These are phyloP conservation scores for Botrytis paeoniae DNA, from an alignment of 2,329 filamentous ascomycete genomes.

Conservation along the genomic window DNA sequence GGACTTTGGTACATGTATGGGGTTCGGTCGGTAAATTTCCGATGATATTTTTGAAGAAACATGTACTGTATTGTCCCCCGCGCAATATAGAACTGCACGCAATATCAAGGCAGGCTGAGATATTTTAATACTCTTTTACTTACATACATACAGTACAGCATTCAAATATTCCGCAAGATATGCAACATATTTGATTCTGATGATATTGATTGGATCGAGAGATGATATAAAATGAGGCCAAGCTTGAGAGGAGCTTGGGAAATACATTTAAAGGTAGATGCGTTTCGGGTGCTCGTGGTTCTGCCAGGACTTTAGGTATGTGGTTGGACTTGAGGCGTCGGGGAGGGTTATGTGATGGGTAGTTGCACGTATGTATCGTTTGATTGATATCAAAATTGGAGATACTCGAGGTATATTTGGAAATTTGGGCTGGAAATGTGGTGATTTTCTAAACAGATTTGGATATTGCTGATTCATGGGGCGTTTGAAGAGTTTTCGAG, in stretches of 20 bases:
- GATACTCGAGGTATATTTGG: background rate
- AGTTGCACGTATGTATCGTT: background rate
- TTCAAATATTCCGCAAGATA: conserved; percentile 6
- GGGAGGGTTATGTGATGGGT: background rate
- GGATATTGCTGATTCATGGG: background rate
- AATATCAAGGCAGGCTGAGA: background rate
- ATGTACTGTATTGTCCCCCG: background rate
- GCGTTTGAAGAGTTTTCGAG: background rate
- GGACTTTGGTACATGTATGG: background rate
- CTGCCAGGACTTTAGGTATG: too few relatives aligned
- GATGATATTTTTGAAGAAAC: background rate
- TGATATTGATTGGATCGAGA: background rate
- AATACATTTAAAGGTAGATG: background rate
- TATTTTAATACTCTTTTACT: background rate
- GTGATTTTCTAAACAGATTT: background rate
- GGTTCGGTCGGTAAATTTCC: background rate
- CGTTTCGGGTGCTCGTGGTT: background rate
- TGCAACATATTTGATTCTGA: background rate
- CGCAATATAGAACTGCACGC: background rate
- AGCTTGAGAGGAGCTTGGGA: background rate
- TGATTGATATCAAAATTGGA: background rate
- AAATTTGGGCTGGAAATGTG: background rate
- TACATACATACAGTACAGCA: background rate
- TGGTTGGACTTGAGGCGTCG: background rate
- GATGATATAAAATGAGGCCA: background rate